Evolutionary conservation across 2,329 filamentous ascomycete species (phyloP), one percentile per base, ranked within the genome.

Genomic region (Tolypocladium inflatum): DNA sequence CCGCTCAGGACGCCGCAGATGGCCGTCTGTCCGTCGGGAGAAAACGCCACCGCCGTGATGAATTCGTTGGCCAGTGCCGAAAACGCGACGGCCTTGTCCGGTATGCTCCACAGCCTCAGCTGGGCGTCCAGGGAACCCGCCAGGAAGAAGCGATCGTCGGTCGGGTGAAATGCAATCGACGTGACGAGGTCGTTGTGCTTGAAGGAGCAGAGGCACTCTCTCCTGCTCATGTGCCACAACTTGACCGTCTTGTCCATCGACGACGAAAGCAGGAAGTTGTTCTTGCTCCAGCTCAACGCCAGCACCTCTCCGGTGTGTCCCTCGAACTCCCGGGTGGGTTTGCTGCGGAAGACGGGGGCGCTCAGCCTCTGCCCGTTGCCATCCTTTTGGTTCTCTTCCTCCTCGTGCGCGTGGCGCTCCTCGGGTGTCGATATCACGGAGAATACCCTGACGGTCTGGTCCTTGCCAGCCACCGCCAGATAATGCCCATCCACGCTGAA

Each of bases 241-340:
- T 91, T 84, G 15, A 99, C 94, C 0, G 92, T 96, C 76, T 97
- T 97, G 71, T 99, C 94, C 91, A 97, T 97, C 0, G 92, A 96
- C 0, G 92, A 95, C 4, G 93, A 97, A 19, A 99, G 79, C 35
- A 99, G 74, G 65, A 99, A 99, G 71, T 96, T 96, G 73, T 99
- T 99, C 79, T 97, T 99, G 76, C 93, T 97, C 94, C 94, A 99
- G 70, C 90, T 96, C 60, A 99, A 72, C 69, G 96, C 93, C 63
- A 99, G 76, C 7, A 99, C 85, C 64, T 95, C 92, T 19, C 88
- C 87, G 0, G 84, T 87, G 69, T 99, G 94, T 5, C 91, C 92
- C 57, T 82, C 76, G 63, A 94, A 97, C 67, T 96, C 89, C 57
- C 87, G 83, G 11, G 90, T 71, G 0, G 92, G 90, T 66, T 89